phyloP scores from a whole-genome alignment of 495 filamentous ascomycete species.

The Xylaria scruposa region DNA sequence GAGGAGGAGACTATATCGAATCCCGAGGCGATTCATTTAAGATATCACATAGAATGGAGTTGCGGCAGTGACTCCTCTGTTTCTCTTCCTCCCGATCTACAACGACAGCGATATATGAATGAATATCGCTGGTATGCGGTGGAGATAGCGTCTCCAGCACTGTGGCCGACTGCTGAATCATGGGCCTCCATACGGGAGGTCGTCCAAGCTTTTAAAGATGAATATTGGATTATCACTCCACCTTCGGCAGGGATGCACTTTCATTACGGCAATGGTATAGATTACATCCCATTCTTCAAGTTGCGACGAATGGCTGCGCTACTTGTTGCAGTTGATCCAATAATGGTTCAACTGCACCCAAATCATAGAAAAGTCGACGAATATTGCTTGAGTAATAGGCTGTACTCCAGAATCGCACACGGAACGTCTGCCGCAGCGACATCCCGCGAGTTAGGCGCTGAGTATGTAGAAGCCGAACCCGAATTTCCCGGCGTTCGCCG shows the following conservation, averaged over 20 bases:
- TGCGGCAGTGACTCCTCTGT: slow-evolving; percentile 10
- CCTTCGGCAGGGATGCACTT: slow-evolving; percentile 27
- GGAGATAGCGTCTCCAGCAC: slow-evolving; percentile 30
- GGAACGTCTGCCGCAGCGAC: not conserved
- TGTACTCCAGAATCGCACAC: slow-evolving; percentile 22
- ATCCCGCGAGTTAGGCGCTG: not conserved
- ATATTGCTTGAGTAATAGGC: slow-evolving; percentile 16
- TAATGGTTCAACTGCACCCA: slow-evolving; percentile 33
- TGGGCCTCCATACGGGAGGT: slow-evolving; percentile 30
- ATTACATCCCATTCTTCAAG: slow-evolving; percentile 9
- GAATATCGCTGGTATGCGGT: slow-evolving; percentile 21
- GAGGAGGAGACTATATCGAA: not conserved
- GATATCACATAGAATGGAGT: not conserved
- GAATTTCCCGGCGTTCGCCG: not conserved
- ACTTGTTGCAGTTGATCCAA: slow-evolving; percentile 27
- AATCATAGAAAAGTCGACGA: slow-evolving; percentile 12
- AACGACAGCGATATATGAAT: not conserved
- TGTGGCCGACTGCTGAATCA: slow-evolving; percentile 26
- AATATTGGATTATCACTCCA: slow-evolving; percentile 15
- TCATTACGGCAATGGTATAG: slow-evolving; percentile 31
- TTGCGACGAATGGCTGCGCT: slow-evolving; percentile 28
- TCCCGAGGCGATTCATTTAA: not conserved
- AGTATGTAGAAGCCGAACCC: not conserved
- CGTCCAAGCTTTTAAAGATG: slow-evolving; percentile 23
- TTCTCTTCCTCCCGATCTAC: not conserved